Base-by-base conservation (phyloP, 768 basidiomycete genomes). In the Guyanaporus albipodus region DNA sequence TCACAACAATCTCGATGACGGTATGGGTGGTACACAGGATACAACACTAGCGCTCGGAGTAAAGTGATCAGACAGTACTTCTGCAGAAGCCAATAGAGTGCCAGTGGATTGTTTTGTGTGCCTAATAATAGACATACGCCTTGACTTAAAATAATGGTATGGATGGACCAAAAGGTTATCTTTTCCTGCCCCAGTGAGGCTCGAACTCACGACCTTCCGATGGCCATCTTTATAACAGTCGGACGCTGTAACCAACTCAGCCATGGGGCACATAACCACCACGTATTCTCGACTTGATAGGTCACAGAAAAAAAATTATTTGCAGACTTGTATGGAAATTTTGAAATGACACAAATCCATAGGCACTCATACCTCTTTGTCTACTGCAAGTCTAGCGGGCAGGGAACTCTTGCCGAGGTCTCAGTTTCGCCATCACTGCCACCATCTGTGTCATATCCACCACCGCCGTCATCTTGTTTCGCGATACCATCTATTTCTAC, bases 151-250 rank as follows among this genome's bases (percentile, higher is more conserved):
- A n/a, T n/a, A n/a, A n/a, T n/a, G n/a, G n/a, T n/a, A n/a, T n/a
- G n/a, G n/a, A n/a, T n/a, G n/a, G n/a, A n/a, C n/a, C n/a, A n/a
- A n/a, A n/a, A n/a, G n/a, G n/a, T n/a, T n/a, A n/a, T n/a, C n/a
- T n/a, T n/a, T n/a, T n/a, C n/a, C 72, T 74, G 72, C 73, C 73
- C 73, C 71, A 74, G 67, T 70, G 73, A 75, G 70, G 71, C 65
- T 74, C 72, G 73, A 74, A 75, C 72, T 73, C 72, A 70, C 71
- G 71, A 73, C 73, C 71, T 74, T 74, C 73, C 70, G 69, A 74
- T 73, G 15, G 44, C 47, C 22, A 28, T 24, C 26, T n/a, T n/a
- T n/a, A n/a, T 71, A 72, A 72, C 71, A 72, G 71, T 72, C 71
- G 71, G 71, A 72, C 71, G 71, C 71, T 72, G 69, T 72, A 61